Percentiles rank a stretch among this genome's conserved stretches.
phyloP scores from a whole-genome alignment of 805 yeast genomes.

The Candida endomychidarum region DNA sequence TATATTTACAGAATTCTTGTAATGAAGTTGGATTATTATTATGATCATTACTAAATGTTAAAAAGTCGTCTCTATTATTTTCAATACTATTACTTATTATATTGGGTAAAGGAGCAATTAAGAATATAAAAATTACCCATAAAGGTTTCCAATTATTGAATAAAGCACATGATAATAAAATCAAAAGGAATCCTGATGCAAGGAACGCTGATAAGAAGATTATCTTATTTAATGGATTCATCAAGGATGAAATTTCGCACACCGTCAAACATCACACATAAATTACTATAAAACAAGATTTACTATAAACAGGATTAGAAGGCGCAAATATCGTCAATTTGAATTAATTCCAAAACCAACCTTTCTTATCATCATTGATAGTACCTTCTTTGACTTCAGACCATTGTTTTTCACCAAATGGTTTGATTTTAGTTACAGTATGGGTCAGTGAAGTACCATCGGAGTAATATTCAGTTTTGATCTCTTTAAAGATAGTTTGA shows the following conservation, averaged over 20 bases:
- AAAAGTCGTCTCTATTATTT: slow-evolving; percentile 40
- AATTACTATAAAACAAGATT: slow-evolving; percentile 8
- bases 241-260: slow-evolving; percentile 11
- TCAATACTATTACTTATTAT: slow-evolving; percentile 39
- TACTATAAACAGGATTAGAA: slow-evolving; percentile 9
- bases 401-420: slow-evolving; percentile 37
- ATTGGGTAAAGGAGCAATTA: slow-evolving; percentile 47
- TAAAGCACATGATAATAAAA: slow-evolving; percentile 45
- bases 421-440: slow-evolving; percentile 31
- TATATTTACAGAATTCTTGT: slow-evolving; percentile 38
- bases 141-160: slow-evolving; percentile 42
- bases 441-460: slow-evolving; percentile 39
- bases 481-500: slow-evolving; percentile 30
- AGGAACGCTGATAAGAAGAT: slow-evolving; percentile 46
- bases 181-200: slow-evolving; percentile 45
- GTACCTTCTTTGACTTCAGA: slow-evolving; percentile 22
- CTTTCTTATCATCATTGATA: slow-evolving; percentile 15
- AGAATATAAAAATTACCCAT: slow-evolving; percentile 44
- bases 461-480: slow-evolving; percentile 30
- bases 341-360: slow-evolving; percentile 26
- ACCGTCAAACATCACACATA: slow-evolving; percentile 1
- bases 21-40: slow-evolving; percentile 37
- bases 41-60: slow-evolving; percentile 43
- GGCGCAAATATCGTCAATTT: too few species aligned
- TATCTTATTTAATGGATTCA: slow-evolving; percentile 48